Conservation (phyloP, 805 yeast genomes). For the Cyberlindnera samutprakarnensis region DNA sequence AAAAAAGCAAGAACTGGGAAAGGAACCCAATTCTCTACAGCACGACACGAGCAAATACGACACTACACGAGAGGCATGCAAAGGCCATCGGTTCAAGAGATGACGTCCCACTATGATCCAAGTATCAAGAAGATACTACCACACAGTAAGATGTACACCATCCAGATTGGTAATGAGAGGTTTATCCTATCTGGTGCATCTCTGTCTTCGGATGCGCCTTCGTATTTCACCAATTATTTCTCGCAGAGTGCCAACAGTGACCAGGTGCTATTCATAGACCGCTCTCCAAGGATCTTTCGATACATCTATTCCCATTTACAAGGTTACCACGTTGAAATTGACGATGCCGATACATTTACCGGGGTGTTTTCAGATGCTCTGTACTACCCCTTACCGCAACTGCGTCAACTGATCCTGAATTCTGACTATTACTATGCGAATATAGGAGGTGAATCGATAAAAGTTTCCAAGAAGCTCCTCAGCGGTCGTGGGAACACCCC, state of each 20-base stretch:
- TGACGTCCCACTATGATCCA: constrained; percentile 24
- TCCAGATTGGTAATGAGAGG: constrained; percentile 59
- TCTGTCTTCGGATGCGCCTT: constrained; percentile 78
- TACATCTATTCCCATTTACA: constrained; percentile 66
- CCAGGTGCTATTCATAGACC: constrained; percentile 55
- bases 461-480: constrained; percentile 49
- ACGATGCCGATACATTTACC: constrained; percentile 51
- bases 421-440: constrained; percentile 47
- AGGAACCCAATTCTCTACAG: no score
- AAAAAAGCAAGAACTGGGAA: no score
- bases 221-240: constrained; percentile 77
- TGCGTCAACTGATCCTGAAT: constrained; percentile 40
- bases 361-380: constrained; percentile 61
- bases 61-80: no score
- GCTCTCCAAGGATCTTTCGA: constrained; percentile 64
- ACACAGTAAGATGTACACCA: constrained; percentile 57
- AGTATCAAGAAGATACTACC: constrained; percentile 50
- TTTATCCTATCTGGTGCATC: constrained; percentile 79
- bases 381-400: constrained; percentile 58
- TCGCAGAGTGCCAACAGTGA: constrained; percentile 26
- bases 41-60: no score
- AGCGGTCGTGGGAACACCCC: constrained; percentile 61
- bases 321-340: constrained; percentile 66
- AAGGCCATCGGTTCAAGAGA: no score
- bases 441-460: constrained; percentile 55